These are phyloP conservation scores for Cercospora sp. DNA, from an alignment of 2,329 filamentous ascomycete genomes.

Conservation along the genomic window DNA sequence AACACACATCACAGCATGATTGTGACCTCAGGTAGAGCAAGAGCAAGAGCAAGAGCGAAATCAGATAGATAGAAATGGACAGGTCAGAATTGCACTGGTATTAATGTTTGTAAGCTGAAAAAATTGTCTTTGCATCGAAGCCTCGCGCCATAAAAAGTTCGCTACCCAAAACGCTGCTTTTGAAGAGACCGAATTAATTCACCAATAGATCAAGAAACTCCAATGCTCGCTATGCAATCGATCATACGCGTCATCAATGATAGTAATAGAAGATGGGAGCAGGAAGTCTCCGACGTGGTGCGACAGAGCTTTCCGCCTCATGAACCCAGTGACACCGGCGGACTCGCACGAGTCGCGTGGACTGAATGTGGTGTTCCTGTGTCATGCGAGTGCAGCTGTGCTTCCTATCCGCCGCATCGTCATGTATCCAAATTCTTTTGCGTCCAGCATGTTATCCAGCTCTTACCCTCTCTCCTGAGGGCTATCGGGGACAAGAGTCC, in stretches of 20 bases:
- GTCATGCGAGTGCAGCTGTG: neutral
- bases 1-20: neutral
- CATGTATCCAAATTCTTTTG: neutral
- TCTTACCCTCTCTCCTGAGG: neutral
- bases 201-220: neutral
- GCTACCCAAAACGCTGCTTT: neutral
- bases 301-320: neutral
- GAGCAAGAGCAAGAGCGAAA: neutral
- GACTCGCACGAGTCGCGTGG: neutral
- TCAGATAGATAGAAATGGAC: neutral
- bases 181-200: neutral
- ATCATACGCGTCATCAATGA: neutral
- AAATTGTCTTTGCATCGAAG: neutral
- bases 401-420: neutral
- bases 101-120: neutral
- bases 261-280: neutral
- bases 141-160: neutral
- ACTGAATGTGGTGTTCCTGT: neutral
- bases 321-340: conserved; percentile 1
- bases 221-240: conserved; percentile 2
- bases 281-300: neutral
- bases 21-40: neutral
- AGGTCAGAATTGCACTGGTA: neutral
- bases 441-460: neutral
- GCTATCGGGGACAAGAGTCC: neutral